Evolutionary conservation across 805 yeast species (phyloP), one percentile per base, ranked within the genome.

Genomic region (Ogataea glucozyma): DNA sequence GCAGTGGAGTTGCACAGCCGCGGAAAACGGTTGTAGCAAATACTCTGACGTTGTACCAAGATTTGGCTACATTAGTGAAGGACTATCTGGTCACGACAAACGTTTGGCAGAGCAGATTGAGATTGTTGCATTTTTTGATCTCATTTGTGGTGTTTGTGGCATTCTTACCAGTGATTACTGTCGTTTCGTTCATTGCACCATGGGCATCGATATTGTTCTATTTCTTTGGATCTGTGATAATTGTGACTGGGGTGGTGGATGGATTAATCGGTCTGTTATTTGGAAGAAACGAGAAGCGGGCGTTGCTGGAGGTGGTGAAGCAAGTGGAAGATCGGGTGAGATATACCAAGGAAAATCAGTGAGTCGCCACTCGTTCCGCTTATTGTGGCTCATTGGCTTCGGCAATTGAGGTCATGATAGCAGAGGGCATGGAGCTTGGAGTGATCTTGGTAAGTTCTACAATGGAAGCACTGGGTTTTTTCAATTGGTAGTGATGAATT

Each of bases 181-280:
- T 87, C 64, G 83, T 83, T 0, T 70, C 86, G 1, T 64, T 62
- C 10, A 44, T 62, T 20, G 64, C 77, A 60, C 55, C 77, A 12
- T 86, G 88, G 83, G 71, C 81, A 1, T 76, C 88, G 0, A 78
- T 88, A n/a, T 58, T 88, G 6, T 74, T 88, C 61, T 71, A 80
- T 13, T 48, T 87, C 2, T 70, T 73, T 4, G 74, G 85, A 1
- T 69, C 78, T 0, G 51, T 79, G 0, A 60, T 88, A 3, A 72
- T 81, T 0, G 71, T 80, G 3, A 73, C 90, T 0, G 97, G 96
- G 0, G 66, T 76, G 0, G 60, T 85, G 1, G 82, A 88, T 58
- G 96, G 96, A 0, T 57, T 87, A 42, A 85, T 93, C 33, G 90
- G 91, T 30, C 75, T 72, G 43, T 57, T 88, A 22, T 91, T 90